These are phyloP conservation scores for Allium cepa DNA, from an alignment of 106 monocot genomes.

Conservation along the genomic window DNA sequence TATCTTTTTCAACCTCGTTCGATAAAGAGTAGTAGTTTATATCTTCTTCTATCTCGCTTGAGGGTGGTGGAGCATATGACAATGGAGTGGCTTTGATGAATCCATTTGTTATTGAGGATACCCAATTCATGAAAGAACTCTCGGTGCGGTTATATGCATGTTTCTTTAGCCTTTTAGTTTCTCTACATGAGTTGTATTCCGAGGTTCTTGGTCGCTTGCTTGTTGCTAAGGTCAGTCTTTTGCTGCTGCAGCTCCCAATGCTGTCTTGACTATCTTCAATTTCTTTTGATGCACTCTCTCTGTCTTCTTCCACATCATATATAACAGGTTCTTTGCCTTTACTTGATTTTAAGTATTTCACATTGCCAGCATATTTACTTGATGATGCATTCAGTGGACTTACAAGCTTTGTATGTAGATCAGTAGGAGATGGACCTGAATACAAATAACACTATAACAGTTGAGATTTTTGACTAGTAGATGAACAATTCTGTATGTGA, in stretches of 20 bases:
- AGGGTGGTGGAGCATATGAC: conserved; percentile 11
- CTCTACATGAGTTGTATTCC: conserved; percentile 8
- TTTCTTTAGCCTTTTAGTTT: conserved; percentile 31
- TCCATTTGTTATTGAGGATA: conserved; percentile 45
- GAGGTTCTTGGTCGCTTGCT: conserved; percentile 29
- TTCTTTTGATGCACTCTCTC: conserved; percentile 17
- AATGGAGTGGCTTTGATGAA: conserved; percentile 14
- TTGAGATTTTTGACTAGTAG: no score
- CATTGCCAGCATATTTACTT: no score
- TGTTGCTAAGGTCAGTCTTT: conserved; percentile 13
- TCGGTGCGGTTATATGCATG: conserved; percentile 10
- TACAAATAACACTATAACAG: no score
- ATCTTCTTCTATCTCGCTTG: conserved; percentile 1
- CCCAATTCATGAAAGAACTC: conserved; percentile 75
- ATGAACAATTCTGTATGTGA: no score
- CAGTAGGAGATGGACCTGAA: no score
- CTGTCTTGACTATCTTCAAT: conserved; percentile 45
- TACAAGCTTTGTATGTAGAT: no score
- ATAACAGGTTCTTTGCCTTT: conserved; percentile 32
- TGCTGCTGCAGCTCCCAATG: conserved; percentile 50
- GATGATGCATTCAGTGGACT: no score
- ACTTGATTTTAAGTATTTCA: neutral
- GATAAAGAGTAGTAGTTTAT: conserved; percentile 3
- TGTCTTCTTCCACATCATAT: conserved; percentile 8
- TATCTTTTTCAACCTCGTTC: neutral